Percentiles rank a stretch among this genome's conserved stretches.
Evolutionary conservation across 176 grass and related monocot species (phyloP).

Genomic region (Juncus effusus): DNA sequence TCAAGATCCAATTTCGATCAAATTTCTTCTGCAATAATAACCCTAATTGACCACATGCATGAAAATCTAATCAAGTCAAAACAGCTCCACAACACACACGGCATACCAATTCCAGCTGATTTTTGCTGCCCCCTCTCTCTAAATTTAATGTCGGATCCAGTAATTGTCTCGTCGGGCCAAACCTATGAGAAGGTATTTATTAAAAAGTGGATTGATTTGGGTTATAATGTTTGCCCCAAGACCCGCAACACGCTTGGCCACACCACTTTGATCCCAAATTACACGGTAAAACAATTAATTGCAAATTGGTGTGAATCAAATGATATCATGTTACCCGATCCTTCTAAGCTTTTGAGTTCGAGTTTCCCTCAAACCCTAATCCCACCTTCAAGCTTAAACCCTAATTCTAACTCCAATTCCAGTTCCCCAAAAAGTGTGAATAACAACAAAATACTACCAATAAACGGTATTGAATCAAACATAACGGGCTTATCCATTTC

Average conservation of each 20-base stretch:
- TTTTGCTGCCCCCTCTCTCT: conserved; percentile 94
- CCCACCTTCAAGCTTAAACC: conserved; percentile 4
- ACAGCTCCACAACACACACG: conserved; percentile 74
- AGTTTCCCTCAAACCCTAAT: conserved; percentile 57
- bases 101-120: conserved; percentile 87
- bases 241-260: conserved; percentile 84
- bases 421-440: conserved; percentile 24
- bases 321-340: conserved; percentile 92
- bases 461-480: conserved; percentile 38
- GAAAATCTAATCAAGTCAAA: conserved; percentile 53
- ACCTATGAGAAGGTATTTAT: conserved; percentile 96
- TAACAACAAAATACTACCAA: conserved; percentile 29
- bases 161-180: conserved; percentile 96
- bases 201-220: conserved; percentile 84
- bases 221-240: conserved; percentile 93
- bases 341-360: conserved; percentile 67
- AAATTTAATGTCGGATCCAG: conserved; percentile 95
- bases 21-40: conserved; percentile 52
- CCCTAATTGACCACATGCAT: conserved; percentile 72
- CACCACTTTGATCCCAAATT: conserved; percentile 97
- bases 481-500: conserved; percentile 27
- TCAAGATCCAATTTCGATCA: conserved; percentile 48
- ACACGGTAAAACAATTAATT: conserved; percentile 98
- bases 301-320: conserved; percentile 98
- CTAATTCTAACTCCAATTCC: conserved; percentile 21